phyloP scores from a whole-genome alignment of 208 protist species.

The Tritrichomonas musculus region DNA sequence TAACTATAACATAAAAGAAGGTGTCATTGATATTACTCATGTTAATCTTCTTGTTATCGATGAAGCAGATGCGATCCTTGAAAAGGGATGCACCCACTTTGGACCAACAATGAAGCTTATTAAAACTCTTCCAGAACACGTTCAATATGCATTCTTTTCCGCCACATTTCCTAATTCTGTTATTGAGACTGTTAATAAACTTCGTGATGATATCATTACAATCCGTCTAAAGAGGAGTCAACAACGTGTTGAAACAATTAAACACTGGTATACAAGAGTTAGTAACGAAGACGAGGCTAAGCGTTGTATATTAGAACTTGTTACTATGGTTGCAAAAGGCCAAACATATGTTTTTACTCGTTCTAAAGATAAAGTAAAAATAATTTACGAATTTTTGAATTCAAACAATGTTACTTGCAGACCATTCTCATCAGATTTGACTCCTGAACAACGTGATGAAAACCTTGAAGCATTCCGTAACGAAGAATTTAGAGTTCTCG shows the following conservation, averaged over 20 bases:
- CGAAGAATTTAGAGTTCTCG: slow-evolving; percentile 85
- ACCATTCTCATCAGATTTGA: slow-evolving; percentile 74
- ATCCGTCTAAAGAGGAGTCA: neutral
- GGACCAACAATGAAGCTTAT: neutral
- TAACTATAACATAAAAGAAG: neutral
- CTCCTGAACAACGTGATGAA: slow-evolving; percentile 83
- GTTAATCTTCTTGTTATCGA: neutral
- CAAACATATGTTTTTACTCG: neutral
- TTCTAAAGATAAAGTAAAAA: neutral
- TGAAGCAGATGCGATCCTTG: neutral
- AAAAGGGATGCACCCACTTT: neutral
- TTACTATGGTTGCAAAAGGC: neutral
- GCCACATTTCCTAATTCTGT: neutral
- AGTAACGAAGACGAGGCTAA: neutral
- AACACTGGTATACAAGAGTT: neutral
- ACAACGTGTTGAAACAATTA: too few relatives aligned
- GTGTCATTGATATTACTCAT: neutral
- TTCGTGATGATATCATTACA: too few relatives aligned
- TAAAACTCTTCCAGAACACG: neutral
- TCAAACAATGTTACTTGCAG: neutral
- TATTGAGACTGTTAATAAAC: neutral
- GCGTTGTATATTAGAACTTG: too few relatives aligned
- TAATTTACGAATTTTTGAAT: neutral
- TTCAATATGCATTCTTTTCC: neutral
- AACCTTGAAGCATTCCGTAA: slow-evolving; percentile 95